Conservation (phyloP, 257 asterid genomes). For the Solanum arcanum region DNA sequence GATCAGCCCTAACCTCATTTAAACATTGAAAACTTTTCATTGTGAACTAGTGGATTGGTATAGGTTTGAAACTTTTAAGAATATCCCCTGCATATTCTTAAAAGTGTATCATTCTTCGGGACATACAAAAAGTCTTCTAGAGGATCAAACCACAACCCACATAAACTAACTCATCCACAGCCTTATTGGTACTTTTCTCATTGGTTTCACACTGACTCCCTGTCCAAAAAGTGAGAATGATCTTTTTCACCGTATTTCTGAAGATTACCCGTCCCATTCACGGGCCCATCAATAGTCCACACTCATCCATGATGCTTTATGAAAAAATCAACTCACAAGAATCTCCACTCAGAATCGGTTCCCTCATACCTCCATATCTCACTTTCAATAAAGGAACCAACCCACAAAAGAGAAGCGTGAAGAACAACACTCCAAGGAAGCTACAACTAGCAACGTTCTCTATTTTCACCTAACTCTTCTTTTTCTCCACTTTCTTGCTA, state of each 20-base stretch:
- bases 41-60: no score
- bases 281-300: conserved; percentile 40
- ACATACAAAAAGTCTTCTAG: conserved; percentile 6
- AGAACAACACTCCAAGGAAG: not conserved
- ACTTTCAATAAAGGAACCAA: no score
- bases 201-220: not conserved
- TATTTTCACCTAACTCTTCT: not conserved
- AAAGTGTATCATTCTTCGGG: no score
- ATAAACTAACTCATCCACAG: conserved; percentile 21
- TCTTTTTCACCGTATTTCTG: conserved; percentile 19
- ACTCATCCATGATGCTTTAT: conserved; percentile 50
- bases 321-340: not conserved
- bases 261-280: conserved; percentile 19
- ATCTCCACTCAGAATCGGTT: not conserved
- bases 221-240: conserved; percentile 11
- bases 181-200: not conserved
- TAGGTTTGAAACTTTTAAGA: no score
- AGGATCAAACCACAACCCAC: conserved; percentile 37
- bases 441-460: not conserved
- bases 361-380: not conserved
- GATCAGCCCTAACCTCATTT: no score
- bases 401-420: not conserved
- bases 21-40: no score
- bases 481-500: not conserved
- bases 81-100: conserved; percentile 1